Evolutionary conservation across 2,329 filamentous ascomycete species (phyloP).

Genomic region (Fusarium sp.): DNA sequence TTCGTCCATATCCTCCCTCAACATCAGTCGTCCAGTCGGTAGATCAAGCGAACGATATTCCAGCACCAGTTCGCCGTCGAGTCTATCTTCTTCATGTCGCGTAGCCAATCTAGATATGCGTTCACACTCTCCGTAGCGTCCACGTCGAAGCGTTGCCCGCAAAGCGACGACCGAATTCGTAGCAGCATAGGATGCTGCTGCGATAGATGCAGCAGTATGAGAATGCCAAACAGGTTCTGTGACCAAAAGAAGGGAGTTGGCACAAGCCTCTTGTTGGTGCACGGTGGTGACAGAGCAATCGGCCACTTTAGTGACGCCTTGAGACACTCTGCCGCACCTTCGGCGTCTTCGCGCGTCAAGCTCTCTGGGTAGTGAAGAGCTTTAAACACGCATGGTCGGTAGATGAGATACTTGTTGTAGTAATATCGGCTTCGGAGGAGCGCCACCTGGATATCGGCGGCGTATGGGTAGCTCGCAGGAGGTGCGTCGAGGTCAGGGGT

Average conservation of each 20-base stretch:
- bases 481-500: constrained; percentile 37
- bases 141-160: constrained; percentile 58
- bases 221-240: constrained; percentile 66
- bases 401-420: constrained; percentile 64
- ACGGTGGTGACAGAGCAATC: constrained; percentile 63
- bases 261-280: constrained; percentile 64
- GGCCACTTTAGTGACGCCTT: constrained; percentile 67
- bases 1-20: background rate
- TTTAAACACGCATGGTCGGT: constrained; percentile 67
- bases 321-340: constrained; percentile 64
- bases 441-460: constrained; percentile 64
- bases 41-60: constrained; percentile 58
- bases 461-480: constrained; percentile 56
- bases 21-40: constrained; percentile 47
- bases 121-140: constrained; percentile 58
- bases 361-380: constrained; percentile 64
- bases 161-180: constrained; percentile 58
- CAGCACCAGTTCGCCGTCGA: constrained; percentile 64
- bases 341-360: constrained; percentile 61
- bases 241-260: constrained; percentile 68
- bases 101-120: constrained; percentile 66
- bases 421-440: constrained; percentile 66
- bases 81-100: constrained; percentile 63
- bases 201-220: constrained; percentile 64
- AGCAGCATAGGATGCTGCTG: constrained; percentile 59